Conservation (phyloP, 148 eudicot genomes). For the Rhododendron kiyosumense region DNA sequence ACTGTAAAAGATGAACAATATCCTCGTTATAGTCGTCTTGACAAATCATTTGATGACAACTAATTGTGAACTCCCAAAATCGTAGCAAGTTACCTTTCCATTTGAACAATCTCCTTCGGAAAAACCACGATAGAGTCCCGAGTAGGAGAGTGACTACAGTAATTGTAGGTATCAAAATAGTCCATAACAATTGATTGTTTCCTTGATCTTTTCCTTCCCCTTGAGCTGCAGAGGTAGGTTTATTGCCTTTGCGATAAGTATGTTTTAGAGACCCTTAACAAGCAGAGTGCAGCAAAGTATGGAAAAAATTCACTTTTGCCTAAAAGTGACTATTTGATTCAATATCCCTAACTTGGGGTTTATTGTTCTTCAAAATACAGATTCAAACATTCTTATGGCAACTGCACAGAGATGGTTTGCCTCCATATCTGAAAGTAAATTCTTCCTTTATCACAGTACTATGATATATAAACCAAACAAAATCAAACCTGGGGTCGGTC, state of each 20-base stretch:
- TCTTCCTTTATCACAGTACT: background rate
- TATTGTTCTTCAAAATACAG: background rate
- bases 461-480: background rate
- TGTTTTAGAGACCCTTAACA: background rate
- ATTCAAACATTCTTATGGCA: background rate
- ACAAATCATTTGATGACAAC: background rate
- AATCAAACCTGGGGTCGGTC: background rate
- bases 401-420: background rate
- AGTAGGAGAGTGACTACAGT: slow-evolving; percentile 13
- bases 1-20: background rate
- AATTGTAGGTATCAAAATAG: slow-evolving; percentile 18
- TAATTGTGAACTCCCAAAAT: background rate
- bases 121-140: slow-evolving; percentile 3
- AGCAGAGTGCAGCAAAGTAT: background rate
- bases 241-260: background rate
- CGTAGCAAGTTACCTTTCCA: slow-evolving; percentile 10
- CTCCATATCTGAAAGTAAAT: too few relatives aligned
- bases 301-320: background rate
- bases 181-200: slow-evolving; percentile 1
- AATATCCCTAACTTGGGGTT: background rate
- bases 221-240: slow-evolving; percentile 14
- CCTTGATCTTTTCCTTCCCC: background rate
- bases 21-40: background rate
- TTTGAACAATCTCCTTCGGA: slow-evolving; percentile 7
- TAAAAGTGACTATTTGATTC: background rate